Conservation (phyloP, 2,329 filamentous ascomycete genomes). For the Calonectria hongkongensis region DNA sequence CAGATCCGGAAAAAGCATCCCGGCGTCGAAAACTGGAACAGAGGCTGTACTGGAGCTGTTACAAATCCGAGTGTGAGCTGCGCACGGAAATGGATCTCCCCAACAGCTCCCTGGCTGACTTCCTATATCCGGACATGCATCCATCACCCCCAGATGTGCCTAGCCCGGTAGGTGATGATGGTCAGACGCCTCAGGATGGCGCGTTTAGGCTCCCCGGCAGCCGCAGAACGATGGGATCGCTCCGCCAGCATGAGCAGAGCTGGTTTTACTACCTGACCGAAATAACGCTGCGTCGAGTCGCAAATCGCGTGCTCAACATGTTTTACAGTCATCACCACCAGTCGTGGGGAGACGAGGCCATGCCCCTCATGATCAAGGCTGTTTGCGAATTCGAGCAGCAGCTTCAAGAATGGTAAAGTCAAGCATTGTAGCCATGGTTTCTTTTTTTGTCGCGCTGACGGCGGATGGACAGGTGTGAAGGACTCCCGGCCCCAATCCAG, state of each 20-base stretch:
- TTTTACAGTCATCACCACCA: constrained; percentile 47
- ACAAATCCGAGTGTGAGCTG: constrained; percentile 65
- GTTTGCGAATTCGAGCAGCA: constrained; percentile 52
- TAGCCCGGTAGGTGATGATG: constrained; percentile 13
- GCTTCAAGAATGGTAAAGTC: constrained; percentile 47
- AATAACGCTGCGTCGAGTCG: constrained; percentile 63
- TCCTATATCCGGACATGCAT: constrained; percentile 58
- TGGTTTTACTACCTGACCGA: constrained; percentile 68
- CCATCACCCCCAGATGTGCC: constrained; percentile 49
- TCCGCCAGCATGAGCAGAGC: constrained; percentile 56
- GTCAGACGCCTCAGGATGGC: not conserved
- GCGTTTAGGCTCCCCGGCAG: not conserved
- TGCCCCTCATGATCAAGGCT: constrained; percentile 45
- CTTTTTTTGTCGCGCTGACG: not conserved
- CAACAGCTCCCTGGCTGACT: constrained; percentile 58
- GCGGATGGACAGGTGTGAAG: constrained; percentile 7
- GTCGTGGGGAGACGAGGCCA: constrained; percentile 46
- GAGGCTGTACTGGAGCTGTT: constrained; percentile 65
- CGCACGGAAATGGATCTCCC: constrained; percentile 62
- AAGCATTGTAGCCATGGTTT: not conserved
- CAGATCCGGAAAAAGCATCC: constrained; percentile 14
- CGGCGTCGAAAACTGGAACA: constrained; percentile 60
- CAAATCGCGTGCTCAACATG: constrained; percentile 61
- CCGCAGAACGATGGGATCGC: constrained; percentile 15
- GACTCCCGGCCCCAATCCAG: constrained; percentile 27